phyloP scores from a whole-genome alignment of 2,329 filamentous ascomycete genomes.

The Didymellaceae sp. region DNA sequence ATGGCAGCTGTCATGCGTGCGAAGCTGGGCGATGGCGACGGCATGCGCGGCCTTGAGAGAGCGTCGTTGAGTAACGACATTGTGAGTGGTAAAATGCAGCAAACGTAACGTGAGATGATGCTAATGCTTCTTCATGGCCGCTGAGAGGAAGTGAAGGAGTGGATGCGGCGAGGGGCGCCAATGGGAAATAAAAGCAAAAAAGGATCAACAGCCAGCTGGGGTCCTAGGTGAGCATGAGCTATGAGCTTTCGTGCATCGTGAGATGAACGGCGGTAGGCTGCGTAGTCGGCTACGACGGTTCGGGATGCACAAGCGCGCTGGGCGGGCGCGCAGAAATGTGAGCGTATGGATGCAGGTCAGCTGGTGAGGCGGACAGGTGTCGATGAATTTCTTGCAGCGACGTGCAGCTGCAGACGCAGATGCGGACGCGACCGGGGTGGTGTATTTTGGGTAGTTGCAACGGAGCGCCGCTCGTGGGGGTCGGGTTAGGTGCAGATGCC shows the following conservation, averaged over 20 bases:
- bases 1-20: constrained; percentile 39
- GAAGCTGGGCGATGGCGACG: constrained; percentile 44
- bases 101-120: constrained; percentile 17
- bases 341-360: constrained; percentile 29
- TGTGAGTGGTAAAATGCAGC: constrained; percentile 17
- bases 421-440: constrained; percentile 16
- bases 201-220: constrained; percentile 39
- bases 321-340: constrained; percentile 29
- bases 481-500: constrained; percentile 16
- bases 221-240: constrained; percentile 29
- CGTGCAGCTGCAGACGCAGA: constrained; percentile 17
- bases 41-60: constrained; percentile 36
- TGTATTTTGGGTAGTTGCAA: constrained; percentile 27
- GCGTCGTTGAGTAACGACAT: constrained; percentile 42
- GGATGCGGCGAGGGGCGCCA: constrained; percentile 32
- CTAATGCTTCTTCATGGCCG: constrained; percentile 41
- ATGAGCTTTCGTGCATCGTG: constrained; percentile 41
- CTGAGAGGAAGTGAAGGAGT: constrained; percentile 24
- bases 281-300: constrained; percentile 29
- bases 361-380: constrained; percentile 25
- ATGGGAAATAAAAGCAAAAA: constrained; percentile 33
- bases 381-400: constrained; percentile 20
- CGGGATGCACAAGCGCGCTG: constrained; percentile 41
- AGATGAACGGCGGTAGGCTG: constrained; percentile 31
- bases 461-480: constrained; percentile 33